Base-by-base conservation (phyloP, 106 monocot species). In the Apostasia shenzhenica region DNA sequence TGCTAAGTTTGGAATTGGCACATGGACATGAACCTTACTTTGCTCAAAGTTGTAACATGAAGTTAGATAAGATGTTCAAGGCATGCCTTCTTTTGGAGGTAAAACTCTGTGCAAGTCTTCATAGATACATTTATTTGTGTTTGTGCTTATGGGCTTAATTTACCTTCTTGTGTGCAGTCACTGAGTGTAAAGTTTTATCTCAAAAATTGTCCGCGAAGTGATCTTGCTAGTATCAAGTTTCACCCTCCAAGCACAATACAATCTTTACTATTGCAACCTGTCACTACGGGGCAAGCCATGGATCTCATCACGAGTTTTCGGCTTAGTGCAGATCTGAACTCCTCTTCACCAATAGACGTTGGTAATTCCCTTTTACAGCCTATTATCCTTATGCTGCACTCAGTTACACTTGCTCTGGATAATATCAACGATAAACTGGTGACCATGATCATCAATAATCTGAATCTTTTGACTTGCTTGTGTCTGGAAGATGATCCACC, bases 31-130 rank as follows among this genome's bases (percentile, higher is more conserved):
- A 71, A 38, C 45, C 44, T 55, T 55, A 48, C 43, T 65, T 70
- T 71, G 46, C 65, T 76, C 4, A 10, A 44, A 26, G 57, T 39
- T 77, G 72, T 58, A 63, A 73, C 37, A 71, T 70, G 40, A 67
- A 74, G 38, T 75, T 86, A 63, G 62, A 71, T 50, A 54, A 57
- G 48, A 84, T 93, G 82, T 73, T 84, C 8, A 69, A 55, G 14
- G 26, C 70, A 11, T 86, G 84, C 62, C 76, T 48, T n/a, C 62
- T 66, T 37, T 86, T 93, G 82, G 89, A 93, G 92, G 92, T 93
- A 37, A 82, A 58, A 46, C n/a, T 48, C 47, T 74, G 54, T 48
- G 61, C 14, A 26, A 62, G 38, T 6, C 42, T 3, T 55, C 52
- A 55, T 63, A n/a, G 14, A 3, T 11, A 4, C 5, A 40, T 49